Conservation (phyloP, 495 filamentous ascomycete genomes). For the Bathelium albidoporum region DNA sequence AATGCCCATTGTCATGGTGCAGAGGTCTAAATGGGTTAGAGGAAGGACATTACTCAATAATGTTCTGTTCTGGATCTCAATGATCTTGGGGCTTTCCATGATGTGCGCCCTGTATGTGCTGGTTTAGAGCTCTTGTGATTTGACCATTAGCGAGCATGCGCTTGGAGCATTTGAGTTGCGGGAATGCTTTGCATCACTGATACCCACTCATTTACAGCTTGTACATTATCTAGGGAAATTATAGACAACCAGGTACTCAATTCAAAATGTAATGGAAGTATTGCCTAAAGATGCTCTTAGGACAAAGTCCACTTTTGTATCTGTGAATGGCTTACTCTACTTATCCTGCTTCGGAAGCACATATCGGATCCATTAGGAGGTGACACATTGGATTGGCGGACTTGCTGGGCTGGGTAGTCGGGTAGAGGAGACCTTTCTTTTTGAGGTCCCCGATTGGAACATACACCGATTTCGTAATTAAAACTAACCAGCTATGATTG, state of each 20-base stretch:
- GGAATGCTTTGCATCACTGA: background rate
- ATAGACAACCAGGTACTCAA: background rate
- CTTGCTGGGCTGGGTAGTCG: too few relatives aligned
- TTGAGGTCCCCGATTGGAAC: too few relatives aligned
- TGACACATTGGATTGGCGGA: too few relatives aligned
- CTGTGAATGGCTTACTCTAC: background rate
- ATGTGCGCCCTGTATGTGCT: constrained; percentile 51
- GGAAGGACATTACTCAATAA: constrained; percentile 76
- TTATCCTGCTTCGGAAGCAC: too few relatives aligned
- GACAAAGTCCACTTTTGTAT: background rate
- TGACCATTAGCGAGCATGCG: background rate
- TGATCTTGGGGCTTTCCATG: constrained; percentile 72
- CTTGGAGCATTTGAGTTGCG: background rate
- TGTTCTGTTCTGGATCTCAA: constrained; percentile 85
- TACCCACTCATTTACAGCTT: background rate
- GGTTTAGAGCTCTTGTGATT: constrained; percentile 23
- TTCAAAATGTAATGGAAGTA: background rate
- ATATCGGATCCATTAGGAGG: too few relatives aligned
- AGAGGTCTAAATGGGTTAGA: constrained; percentile 66
- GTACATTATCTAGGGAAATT: background rate
- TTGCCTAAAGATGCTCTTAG: background rate
- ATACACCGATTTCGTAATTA: too few relatives aligned
- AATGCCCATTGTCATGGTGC: constrained; percentile 83
- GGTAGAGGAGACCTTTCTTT: too few relatives aligned
- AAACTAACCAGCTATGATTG: too few relatives aligned